phyloP scores from a whole-genome alignment of 306 rosid species.

The Rosa multiflora region DNA sequence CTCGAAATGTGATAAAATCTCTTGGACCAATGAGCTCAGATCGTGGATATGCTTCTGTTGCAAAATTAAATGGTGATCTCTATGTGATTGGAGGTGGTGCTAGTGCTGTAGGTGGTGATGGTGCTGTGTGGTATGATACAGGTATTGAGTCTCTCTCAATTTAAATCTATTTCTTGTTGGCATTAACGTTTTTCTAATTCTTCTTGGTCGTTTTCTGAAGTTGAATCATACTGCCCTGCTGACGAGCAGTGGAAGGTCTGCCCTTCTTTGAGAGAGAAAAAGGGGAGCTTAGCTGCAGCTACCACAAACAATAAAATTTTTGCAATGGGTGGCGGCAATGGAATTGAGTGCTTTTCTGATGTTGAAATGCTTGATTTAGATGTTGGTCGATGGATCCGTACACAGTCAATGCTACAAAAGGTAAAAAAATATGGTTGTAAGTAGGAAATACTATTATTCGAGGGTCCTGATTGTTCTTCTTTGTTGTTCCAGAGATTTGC shows the following conservation, averaged over 20 bases:
- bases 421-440: conserved; percentile 32
- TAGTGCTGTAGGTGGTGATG: conserved; percentile 41
- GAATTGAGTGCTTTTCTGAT: conserved; percentile 36
- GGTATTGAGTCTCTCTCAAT: conserved; percentile 30
- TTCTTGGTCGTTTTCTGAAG: conserved; percentile 41
- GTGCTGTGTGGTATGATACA: conserved; percentile 48
- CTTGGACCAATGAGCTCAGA: conserved; percentile 37
- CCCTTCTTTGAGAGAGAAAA: conserved; percentile 63
- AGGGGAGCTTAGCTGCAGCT: conserved; percentile 69
- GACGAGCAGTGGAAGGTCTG: conserved; percentile 56
- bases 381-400: conserved; percentile 56
- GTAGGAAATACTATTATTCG: conserved; percentile 10
- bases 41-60: conserved; percentile 48
- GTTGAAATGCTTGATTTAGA: conserved; percentile 71
- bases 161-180: conserved; percentile 12
- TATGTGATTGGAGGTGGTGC: conserved; percentile 50
- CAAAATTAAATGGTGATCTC: conserved; percentile 45
- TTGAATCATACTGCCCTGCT: conserved; percentile 61
- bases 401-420: conserved; percentile 56
- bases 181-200: conserved; percentile 16
- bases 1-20: conserved; percentile 41
- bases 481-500: conserved; percentile 50
- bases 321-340: conserved; percentile 54
- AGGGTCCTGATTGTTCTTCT: conserved; percentile 20
- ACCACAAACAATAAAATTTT: conserved; percentile 42